A percentile compares a stretch with the other conserved stretches of the same genome.
These are phyloP conservation scores for Allium fistulosum DNA, from an alignment of 106 monocot species.

Conservation along the genomic window DNA sequence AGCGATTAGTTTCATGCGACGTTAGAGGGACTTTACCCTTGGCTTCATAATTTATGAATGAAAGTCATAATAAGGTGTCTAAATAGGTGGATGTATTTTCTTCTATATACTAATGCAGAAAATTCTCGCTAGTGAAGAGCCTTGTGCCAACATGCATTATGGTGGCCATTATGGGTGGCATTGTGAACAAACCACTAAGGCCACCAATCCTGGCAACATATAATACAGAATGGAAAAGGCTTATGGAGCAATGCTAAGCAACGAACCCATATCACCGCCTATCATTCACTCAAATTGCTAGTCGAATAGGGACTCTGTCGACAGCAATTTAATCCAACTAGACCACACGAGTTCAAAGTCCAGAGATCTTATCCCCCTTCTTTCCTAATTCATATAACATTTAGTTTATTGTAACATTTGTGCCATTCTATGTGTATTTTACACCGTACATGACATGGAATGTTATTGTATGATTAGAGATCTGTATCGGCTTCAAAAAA, in stretches of 20 bases:
- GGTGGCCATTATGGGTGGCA: slow-evolving; percentile 93
- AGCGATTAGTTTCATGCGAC: slow-evolving; percentile 80
- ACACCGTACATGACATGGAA: too few species aligned
- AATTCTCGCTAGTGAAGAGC: slow-evolving; percentile 90
- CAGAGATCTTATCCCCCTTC: too few species aligned
- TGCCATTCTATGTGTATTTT: too few species aligned
- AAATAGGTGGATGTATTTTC: slow-evolving; percentile 94
- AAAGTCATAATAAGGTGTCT: slow-evolving; percentile 77
- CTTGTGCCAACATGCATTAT: slow-evolving; percentile 92
- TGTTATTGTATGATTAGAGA: too few species aligned
- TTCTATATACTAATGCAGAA: slow-evolving; percentile 98
- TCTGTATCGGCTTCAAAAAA: too few species aligned
- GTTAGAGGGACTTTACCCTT: slow-evolving; percentile 96
- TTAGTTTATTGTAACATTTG: too few species aligned
- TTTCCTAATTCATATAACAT: too few species aligned
- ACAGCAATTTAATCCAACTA: slow-evolving; percentile 20
- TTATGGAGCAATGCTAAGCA: slow-evolving; percentile 96
- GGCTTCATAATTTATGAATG: slow-evolving; percentile 79
- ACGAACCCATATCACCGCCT: slow-evolving; percentile 69
- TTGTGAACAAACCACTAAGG: slow-evolving; percentile 77
- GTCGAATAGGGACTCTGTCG: slow-evolving; percentile 63
- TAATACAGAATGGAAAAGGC: slow-evolving; percentile 73
- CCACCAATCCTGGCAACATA: slow-evolving; percentile 59
- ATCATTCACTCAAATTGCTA: slow-evolving; percentile 77
- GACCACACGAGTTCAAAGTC: not conserved